phyloP scores from a whole-genome alignment of 192 early-diverging fungal species.

The Coemansia sp. region DNA sequence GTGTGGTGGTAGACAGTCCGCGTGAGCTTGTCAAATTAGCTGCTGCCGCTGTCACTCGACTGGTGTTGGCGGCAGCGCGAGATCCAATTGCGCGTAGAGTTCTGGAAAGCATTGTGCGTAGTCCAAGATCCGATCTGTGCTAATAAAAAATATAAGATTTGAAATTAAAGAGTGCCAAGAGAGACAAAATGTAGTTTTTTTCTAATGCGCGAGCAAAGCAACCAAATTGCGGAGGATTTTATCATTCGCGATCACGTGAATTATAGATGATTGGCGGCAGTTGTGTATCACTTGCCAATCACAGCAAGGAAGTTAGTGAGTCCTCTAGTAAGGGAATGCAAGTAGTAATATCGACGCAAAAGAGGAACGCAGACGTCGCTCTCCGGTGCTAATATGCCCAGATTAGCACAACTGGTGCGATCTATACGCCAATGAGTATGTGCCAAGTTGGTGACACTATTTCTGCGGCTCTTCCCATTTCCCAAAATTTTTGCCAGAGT shows the following conservation, averaged over 20 bases:
- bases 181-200: background rate
- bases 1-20: conserved; percentile 36
- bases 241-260: background rate
- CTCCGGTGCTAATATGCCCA: no score
- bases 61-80: conserved; percentile 17
- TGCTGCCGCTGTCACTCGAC: background rate
- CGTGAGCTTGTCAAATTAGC: conserved; percentile 9
- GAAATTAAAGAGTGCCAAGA: background rate
- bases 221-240: background rate
- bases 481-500: background rate
- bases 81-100: conserved; percentile 17
- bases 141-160: conserved; percentile 8
- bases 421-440: background rate
- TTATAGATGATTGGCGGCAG: background rate
- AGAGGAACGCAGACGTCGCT: no score
- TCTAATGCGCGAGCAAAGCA: background rate
- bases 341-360: no score
- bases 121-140: background rate
- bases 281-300: background rate
- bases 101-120: conserved; percentile 26
- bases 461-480: background rate
- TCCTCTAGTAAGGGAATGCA: background rate
- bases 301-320: background rate
- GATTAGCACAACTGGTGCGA: background rate
- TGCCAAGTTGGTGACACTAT: conserved; percentile 4